Evolutionary conservation across 2,329 filamentous ascomycete genomes (phyloP).

Genomic region (Fusarium anguioides): DNA sequence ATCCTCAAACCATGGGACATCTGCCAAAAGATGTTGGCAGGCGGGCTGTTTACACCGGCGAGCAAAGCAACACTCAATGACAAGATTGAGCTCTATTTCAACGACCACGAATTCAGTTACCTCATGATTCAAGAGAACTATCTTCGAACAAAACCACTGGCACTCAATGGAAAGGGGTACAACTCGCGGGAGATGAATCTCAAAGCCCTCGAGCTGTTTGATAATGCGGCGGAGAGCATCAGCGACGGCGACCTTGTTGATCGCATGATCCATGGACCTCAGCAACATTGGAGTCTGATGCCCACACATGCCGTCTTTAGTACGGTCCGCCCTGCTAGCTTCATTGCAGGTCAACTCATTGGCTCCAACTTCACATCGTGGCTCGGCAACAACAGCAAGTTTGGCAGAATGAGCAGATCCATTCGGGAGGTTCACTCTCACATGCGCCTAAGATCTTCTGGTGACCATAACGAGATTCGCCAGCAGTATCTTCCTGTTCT

Average conservation of each 20-base stretch:
- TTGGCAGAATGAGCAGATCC: slow-evolving; percentile 79
- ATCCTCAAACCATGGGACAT: slow-evolving; percentile 99
- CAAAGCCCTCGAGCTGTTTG: slow-evolving; percentile 86
- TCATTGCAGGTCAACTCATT: slow-evolving; percentile 80
- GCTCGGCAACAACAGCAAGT: slow-evolving; percentile 95
- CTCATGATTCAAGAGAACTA: slow-evolving; percentile 99
- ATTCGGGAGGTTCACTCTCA: slow-evolving; percentile 96
- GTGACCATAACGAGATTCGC: slow-evolving; percentile 91
- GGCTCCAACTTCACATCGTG: slow-evolving; percentile 85
- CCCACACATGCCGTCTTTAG: slow-evolving; percentile 95
- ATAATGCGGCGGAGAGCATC: slow-evolving; percentile 93
- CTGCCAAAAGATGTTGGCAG: slow-evolving; percentile 88
- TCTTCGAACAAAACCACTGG: slow-evolving; percentile 81
- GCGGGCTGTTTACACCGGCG: slow-evolving; percentile 84
- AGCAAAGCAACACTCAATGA: slow-evolving; percentile 93
- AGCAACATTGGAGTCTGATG: slow-evolving; percentile 99
- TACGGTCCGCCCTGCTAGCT: slow-evolving; percentile 91
- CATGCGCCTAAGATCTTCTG: slow-evolving; percentile 91
- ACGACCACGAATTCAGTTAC: slow-evolving; percentile 97
- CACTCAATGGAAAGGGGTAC: slow-evolving; percentile 66
- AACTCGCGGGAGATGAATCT: slow-evolving; percentile 75
- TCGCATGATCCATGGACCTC: slow-evolving; percentile 96
- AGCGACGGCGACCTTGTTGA: slow-evolving; percentile 97
- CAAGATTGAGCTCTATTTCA: slow-evolving; percentile 99
- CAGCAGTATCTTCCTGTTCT: slow-evolving; percentile 93